A percentile compares a stretch with the other conserved stretches of the same genome.
phyloP scores from a whole-genome alignment of 257 asterid species.

The Leptodermis oblonga region DNA sequence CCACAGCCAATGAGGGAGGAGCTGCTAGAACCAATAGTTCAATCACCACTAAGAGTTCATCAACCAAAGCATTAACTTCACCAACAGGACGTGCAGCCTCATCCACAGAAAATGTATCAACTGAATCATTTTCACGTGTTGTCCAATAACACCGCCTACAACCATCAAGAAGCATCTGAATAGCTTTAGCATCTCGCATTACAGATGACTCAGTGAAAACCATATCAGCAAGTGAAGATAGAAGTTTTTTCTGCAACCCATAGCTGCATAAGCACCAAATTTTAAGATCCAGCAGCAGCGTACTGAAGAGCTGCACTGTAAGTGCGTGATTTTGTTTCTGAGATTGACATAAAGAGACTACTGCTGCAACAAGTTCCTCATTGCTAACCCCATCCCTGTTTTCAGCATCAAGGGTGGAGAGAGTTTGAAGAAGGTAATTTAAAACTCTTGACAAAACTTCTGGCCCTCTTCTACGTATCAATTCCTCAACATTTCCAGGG shows the following conservation, averaged over 20 bases:
- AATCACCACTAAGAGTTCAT: conserved; percentile 92
- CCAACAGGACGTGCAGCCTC: conserved; percentile 70
- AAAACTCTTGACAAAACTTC: conserved; percentile 87
- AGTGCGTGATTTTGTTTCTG: conserved; percentile 77
- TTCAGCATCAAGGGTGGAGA: conserved; percentile 59
- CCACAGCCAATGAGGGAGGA: conserved; percentile 70
- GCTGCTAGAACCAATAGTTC: conserved; percentile 91
- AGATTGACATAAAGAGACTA: conserved; percentile 87
- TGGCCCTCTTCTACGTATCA: conserved; percentile 87
- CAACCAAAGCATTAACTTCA: conserved; percentile 97
- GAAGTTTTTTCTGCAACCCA: conserved; percentile 91
- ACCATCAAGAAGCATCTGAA: conserved; percentile 97
- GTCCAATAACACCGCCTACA: conserved; percentile 97
- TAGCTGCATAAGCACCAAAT: conserved; percentile 98
- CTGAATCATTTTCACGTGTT: conserved; percentile 76
- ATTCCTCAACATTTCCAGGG: conserved; percentile 93
- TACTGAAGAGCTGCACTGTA: conserved; percentile 90
- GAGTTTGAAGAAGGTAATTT: conserved; percentile 78
- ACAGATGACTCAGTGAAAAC: conserved; percentile 87
- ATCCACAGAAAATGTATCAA: conserved; percentile 54
- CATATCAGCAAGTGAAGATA: conserved; percentile 98
- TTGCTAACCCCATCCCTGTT: conserved; percentile 62
- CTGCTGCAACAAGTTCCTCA: conserved; percentile 92
- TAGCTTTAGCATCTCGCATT: conserved; percentile 96
- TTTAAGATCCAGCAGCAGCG: conserved; percentile 82